Base-by-base conservation (phyloP, 345 rosid genomes). In the Eucalyptus polybractea region DNA sequence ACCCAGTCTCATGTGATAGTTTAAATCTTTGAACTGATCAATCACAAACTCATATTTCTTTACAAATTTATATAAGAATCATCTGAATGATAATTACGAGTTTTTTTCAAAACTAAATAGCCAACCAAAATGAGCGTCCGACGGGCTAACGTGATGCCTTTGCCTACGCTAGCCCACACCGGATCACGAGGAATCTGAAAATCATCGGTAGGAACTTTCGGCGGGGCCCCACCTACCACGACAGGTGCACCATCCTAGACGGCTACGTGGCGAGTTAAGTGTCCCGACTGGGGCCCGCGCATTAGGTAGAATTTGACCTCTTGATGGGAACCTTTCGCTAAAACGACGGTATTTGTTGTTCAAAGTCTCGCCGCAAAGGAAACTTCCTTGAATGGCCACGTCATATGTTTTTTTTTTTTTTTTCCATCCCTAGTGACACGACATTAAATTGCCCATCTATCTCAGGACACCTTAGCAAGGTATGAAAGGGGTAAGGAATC, bases 1-100 rank as follows among this genome's bases (percentile, higher is more conserved):
- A 31, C 6, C 11, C 21, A 0, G 2, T 67, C 76, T 69, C 7
- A 5, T 69, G 11, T 6, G 42, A 8, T 33, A 16, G 3, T 33
- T 69, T 16, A 17, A 33, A 31, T 16, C 1, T 3, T 65, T 65
- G 21, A 65, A n/a, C 3, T 65, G 5, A 15, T 65, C 11, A n/a
- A 65, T 7, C 76, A n/a, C 37, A n/a, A n/a, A 65, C 76, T 65
- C 76, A 14, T n/a, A 29, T 62, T 27, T 27, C n/a, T 60, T 27
- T 0, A 25, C 2, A 56, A 24, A 54, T 8, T 22, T 17, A 53
- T 51, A 51, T 17, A 9, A 56, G 62, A 56, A 22, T 56, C 13
- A 10, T 22, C 62, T 4, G 69, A 62, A 29, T 62, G 14, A 12
- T 29, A 13, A 62, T 27, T n/a, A 65, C 76, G 4, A 65, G 21